phyloP scores from a whole-genome alignment of 2,329 filamentous ascomycete genomes.

The Fusarium hainanense region DNA sequence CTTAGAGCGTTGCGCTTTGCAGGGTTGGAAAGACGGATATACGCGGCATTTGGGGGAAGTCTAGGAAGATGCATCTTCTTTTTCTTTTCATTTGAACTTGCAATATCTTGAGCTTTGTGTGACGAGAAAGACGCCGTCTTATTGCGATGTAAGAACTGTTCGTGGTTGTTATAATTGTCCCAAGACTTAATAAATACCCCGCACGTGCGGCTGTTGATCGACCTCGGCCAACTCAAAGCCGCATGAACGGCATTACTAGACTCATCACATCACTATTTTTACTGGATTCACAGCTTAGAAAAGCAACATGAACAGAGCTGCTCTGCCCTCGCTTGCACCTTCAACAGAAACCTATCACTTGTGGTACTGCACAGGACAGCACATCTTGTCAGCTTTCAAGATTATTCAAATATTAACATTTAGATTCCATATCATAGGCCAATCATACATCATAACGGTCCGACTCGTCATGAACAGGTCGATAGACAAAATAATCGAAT shows the following conservation, averaged over 20 bases:
- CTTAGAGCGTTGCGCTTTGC: slow-evolving; percentile 41
- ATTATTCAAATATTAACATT: background rate
- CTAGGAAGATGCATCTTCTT: slow-evolving; percentile 35
- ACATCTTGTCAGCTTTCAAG: background rate
- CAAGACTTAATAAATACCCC: background rate
- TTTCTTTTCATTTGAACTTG: background rate
- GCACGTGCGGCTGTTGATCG: background rate
- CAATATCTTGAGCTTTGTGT: background rate
- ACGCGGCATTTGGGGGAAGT: slow-evolving; percentile 26
- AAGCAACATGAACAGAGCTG: background rate
- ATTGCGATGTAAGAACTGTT: background rate
- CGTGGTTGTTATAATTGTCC: background rate
- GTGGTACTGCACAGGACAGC: background rate
- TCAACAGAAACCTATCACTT: background rate
- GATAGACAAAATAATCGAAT: slow-evolving; percentile 65
- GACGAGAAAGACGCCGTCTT: background rate
- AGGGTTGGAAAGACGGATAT: slow-evolving; percentile 38
- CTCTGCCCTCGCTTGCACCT: background rate
- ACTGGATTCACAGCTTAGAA: background rate
- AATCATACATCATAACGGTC: slow-evolving; percentile 56
- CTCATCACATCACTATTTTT: background rate
- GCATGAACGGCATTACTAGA: background rate
- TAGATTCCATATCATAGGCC: too few relatives aligned
- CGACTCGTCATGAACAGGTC: slow-evolving; percentile 57
- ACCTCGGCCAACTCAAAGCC: background rate